These are phyloP conservation scores for Eudorina sp. DNA, from an alignment of 139 green algal genomes.

Conservation along the genomic window DNA sequence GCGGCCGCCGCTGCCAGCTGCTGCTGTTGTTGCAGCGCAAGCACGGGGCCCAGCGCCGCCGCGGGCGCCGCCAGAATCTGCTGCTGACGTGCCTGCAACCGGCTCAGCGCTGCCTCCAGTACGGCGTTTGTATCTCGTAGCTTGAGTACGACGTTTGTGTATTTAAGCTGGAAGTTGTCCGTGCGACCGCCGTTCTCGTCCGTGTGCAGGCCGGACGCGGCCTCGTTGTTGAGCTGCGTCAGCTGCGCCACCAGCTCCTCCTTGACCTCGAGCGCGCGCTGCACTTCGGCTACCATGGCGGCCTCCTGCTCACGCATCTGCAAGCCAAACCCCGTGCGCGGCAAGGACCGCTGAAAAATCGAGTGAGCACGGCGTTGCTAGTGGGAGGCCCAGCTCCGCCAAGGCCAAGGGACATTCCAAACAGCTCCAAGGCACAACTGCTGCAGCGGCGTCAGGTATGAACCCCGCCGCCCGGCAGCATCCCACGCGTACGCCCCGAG, in stretches of 20 bases:
- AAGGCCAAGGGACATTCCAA: no score
- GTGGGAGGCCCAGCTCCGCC: no score
- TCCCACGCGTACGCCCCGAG: neutral
- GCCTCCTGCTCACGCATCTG: conserved; percentile 34
- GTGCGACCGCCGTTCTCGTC: conserved; percentile 35
- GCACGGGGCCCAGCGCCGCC: neutral
- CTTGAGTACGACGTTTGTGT: conserved; percentile 69
- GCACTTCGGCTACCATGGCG: conserved; percentile 36
- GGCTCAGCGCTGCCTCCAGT: conserved; percentile 54
- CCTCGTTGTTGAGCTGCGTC: conserved; percentile 76
- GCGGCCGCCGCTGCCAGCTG: neutral
- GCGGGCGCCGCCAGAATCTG: conserved; percentile 14
- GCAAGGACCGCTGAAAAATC: no score
- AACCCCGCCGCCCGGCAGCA: no score
- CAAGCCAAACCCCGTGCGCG: neutral
- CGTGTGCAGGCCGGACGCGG: conserved; percentile 61
- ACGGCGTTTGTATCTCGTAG: conserved; percentile 60
- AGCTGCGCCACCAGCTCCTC: conserved; percentile 76
- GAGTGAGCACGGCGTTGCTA: no score
- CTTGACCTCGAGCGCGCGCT: conserved; percentile 72
- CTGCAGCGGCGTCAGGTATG: no score
- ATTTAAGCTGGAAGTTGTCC: conserved; percentile 66
- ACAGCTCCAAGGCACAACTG: no score
- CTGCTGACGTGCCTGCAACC: conserved; percentile 54
- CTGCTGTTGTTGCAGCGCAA: conserved; percentile 28